Base-by-base conservation (phyloP, 1,139 yeast genomes). In the Yamadazyma aaseri region DNA sequence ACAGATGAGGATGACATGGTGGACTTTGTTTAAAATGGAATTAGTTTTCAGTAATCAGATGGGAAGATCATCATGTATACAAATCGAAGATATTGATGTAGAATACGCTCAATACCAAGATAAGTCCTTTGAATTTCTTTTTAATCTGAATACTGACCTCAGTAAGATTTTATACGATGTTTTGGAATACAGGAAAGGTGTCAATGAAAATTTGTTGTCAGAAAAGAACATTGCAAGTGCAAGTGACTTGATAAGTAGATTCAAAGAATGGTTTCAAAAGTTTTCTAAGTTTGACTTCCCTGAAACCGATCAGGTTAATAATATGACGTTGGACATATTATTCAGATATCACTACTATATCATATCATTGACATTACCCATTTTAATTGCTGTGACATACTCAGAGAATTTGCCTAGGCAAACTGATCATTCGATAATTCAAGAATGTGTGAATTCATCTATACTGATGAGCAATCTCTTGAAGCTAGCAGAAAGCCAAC, bases 1-100 rank as follows among this genome's bases (percentile, higher is more conserved):
- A 14, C 46, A 42, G 17, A 33, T 45, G 34, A 33, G 33, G 20
- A 28, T 33, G 13, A 35, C 38, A 2, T 45, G 50, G 49, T 47
- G 51, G 51, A 32, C 41, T 3, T 18, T 47, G n/a, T 36, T 38
- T 22, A 33, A 37, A 13, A 35, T 32, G 20, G 50, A 41, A 26
- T 21, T 41, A n/a, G 36, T 28, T 16, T 31, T 43, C 17, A 35
- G 42, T 28, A 37, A 17, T 32, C 42, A 37, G 12, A 31, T 47
- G 36, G 51, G 50, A 10, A 39, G 51, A 22, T 11, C 29, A 5
- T 34, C 45, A 7, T 41, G 42, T 20, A 26, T 46, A 11, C 28
- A n/a, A 6, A 11, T 38, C 2, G 34, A 34, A 8, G 47, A 41
- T 8, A 24, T 36, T 68, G 34, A 31, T 20, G 28, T 39, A 1